Conservation (phyloP, 2,329 filamentous ascomycete species). For the Arthrocladium fulminans region DNA sequence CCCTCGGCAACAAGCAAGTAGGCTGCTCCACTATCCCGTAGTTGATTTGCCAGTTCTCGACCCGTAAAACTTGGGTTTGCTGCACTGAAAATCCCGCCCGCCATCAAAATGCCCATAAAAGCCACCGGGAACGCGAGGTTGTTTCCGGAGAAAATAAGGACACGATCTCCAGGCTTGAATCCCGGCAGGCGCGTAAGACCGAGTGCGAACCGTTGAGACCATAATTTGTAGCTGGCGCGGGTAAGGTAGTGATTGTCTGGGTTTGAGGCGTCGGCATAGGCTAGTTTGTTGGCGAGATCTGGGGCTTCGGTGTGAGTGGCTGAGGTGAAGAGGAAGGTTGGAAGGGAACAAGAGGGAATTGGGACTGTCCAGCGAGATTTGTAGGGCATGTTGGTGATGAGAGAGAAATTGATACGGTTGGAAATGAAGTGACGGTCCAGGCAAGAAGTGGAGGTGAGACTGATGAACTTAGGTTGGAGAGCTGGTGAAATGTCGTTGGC, state of each 20-base stretch:
- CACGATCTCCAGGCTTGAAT: constrained; percentile 55
- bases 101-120: constrained; percentile 62
- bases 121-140: constrained; percentile 59
- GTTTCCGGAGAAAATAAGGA: constrained; percentile 63
- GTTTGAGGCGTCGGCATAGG: constrained; percentile 52
- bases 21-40: constrained; percentile 57
- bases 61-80: constrained; percentile 58
- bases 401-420: no score
- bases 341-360: constrained; percentile 36
- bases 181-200: constrained; percentile 51
- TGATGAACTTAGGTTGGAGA: no score
- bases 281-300: constrained; percentile 27
- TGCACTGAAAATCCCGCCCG: constrained; percentile 63
- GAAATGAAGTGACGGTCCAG: no score
- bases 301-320: constrained; percentile 26
- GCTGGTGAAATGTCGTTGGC: no score
- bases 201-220: constrained; percentile 58
- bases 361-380: constrained; percentile 36
- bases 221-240: constrained; percentile 50
- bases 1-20: constrained; percentile 49
- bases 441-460: no score
- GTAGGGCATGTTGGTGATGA: constrained; percentile 37
- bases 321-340: constrained; percentile 39
- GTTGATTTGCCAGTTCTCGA: constrained; percentile 63
- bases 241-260: constrained; percentile 57